Percentiles rank a stretch among this genome's conserved stretches.
Evolutionary conservation across 257 asterid genomes (phyloP).

Genomic region (Thymus mandschuricus): DNA sequence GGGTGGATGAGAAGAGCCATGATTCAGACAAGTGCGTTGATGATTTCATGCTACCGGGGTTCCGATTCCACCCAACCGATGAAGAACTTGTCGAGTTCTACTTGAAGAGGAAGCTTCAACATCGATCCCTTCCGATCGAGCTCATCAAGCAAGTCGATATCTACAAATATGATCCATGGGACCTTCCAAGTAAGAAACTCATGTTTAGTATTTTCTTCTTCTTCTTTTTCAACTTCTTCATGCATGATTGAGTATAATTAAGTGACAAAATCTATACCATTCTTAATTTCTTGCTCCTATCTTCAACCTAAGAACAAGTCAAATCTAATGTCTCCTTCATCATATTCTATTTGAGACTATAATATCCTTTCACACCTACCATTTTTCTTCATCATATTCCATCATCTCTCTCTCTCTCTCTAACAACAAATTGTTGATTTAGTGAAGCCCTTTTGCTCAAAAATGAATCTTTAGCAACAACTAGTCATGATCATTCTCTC

Average conservation of each 20-base stretch:
- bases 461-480: background rate
- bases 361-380: background rate
- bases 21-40: constrained; percentile 58
- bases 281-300: background rate
- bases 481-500: background rate
- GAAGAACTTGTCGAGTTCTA: constrained; percentile 84
- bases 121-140: constrained; percentile 64
- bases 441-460: background rate
- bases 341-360: background rate
- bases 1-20: constrained; percentile 58
- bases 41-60: constrained; percentile 79
- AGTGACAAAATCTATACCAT: background rate
- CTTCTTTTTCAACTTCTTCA: background rate
- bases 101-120: constrained; percentile 68
- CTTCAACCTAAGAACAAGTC: background rate
- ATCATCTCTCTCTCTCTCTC: background rate
- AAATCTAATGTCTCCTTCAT: background rate
- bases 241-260: background rate
- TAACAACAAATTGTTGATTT: background rate
- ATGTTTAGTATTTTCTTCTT: background rate
- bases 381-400: background rate
- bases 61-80: constrained; percentile 85
- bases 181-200: constrained; percentile 72
- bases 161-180: constrained; percentile 92
- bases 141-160: constrained; percentile 83